phyloP scores from a whole-genome alignment of 2,329 filamentous ascomycete species.

The Colletotrichum sp. region DNA sequence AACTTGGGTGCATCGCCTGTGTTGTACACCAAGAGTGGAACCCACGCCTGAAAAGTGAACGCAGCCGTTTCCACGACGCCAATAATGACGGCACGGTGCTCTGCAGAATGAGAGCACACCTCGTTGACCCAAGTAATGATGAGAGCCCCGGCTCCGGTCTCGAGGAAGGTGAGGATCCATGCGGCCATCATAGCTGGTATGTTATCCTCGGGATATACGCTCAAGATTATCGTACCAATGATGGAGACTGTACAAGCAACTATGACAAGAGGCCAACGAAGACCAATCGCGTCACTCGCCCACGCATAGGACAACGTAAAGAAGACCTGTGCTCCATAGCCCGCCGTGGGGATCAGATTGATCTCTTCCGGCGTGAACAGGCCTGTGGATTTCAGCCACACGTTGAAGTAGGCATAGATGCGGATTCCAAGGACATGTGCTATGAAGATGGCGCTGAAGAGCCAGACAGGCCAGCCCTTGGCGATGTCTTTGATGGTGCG shows the following conservation, averaged over 20 bases:
- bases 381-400: constrained; percentile 35
- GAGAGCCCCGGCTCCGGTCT: constrained; percentile 37
- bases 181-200: constrained; percentile 37
- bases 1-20: constrained; percentile 42
- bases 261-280: constrained; percentile 58
- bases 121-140: constrained; percentile 55
- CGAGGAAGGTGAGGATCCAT: constrained; percentile 40
- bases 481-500: constrained; percentile 31
- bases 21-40: constrained; percentile 42
- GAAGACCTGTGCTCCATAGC: constrained; percentile 41
- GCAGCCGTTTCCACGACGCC: constrained; percentile 51
- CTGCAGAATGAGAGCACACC: constrained; percentile 47
- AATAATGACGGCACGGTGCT: constrained; percentile 53
- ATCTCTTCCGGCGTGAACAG: constrained; percentile 23
- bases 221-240: constrained; percentile 37
- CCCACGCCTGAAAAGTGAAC: constrained; percentile 49
- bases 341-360: constrained; percentile 26
- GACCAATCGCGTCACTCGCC: constrained; percentile 56
- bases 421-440: constrained; percentile 39
- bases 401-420: constrained; percentile 38
- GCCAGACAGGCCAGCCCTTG: constrained; percentile 32
- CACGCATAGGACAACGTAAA: constrained; percentile 59
- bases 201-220: constrained; percentile 37
- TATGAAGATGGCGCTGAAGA: constrained; percentile 37
- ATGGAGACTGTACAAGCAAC: constrained; percentile 47